Base-by-base conservation (phyloP, 2,329 filamentous ascomycete genomes). In the Zymoseptoria brevis region DNA sequence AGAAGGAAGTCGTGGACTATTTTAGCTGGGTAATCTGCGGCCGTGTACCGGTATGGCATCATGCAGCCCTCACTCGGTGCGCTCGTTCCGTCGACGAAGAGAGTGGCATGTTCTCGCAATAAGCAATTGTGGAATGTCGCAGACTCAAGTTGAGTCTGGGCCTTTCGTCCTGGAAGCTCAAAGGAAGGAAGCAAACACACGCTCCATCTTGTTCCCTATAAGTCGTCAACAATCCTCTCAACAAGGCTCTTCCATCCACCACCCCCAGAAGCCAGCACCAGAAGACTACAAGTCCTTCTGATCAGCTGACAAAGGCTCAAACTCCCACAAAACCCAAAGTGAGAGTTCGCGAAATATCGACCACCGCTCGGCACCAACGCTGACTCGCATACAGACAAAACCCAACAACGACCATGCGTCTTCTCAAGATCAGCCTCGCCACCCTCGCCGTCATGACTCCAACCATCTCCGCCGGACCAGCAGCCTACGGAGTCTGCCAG, bases 401-500 rank as follows among this genome's bases (percentile, higher is more conserved):
- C 45, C n/a, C 16, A 8, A 16, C n/a, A 19, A 24, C 19, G 22
- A 21, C 19, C 50, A 51, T 51, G 50, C 50, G 19, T 41, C 19
- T 53, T 50, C 9, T 54, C 50, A 35, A 13, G 41, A 26, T 50
- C 30, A n/a, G 30, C 35, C 11, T 61, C 21, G 2, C 30, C 8
- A 13, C 49, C 9, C 21, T 59, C n/a, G 19, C 55, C 3, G 5
- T 16, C 16, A 21, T 59, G n/a, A 7, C 19, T 13, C 19, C 26
- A 13, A 35, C 35, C 16, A 53, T 21, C 16, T 30, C n/a, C 5
- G 72, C 71, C 7, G 75, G 75, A 0, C 75, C 74, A 0, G 26
- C 65, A 1, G 72, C 66, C 8, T 81, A 81, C 60, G 78, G 74
- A 0, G 54, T 76, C 3, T 81, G 79, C 52, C 79, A 82, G 66